Base-by-base conservation (phyloP, 192 early-diverging fungal genomes). In the Coemansia sp. region DNA sequence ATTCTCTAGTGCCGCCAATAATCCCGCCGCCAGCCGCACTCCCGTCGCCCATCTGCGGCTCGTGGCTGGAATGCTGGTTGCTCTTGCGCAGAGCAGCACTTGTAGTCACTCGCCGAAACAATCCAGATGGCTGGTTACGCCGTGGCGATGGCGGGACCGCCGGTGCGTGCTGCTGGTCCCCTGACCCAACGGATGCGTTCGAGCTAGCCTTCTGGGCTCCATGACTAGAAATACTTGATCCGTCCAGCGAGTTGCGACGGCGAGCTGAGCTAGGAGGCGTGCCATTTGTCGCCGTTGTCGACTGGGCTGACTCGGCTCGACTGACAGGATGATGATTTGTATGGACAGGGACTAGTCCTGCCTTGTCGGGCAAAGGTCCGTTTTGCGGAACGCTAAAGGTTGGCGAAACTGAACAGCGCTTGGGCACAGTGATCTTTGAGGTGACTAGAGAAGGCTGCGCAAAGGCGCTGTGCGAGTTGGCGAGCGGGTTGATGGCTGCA, bases 1-100 rank as follows among this genome's bases (percentile, higher is more conserved):
- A 76, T 15, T 65, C 72, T 3, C 57, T 46, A 3, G 72, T 76
- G 37, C 72, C 72, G 36, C 72, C 72, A 17, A 76, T 45, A 4
- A 68, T 58, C 18, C 64, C 56, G 46, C 46, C 45, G 23, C 51
- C 52, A 19, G 33, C 33, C 11, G 18, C 51, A 22, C 27, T 61
- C 11, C 58, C 25, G 47, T 42, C 55, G 37, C 52, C 27, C 25
- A 38, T 53, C 3, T 42, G 41, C 9, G 52, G 17, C 2, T 60
- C 71, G 9, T 21, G 4, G 2, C 22, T 29, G 14, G 19, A 30
- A 8, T 33, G 37, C 5, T 59, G 48, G 47, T 35, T 45, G 42
- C 47, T 38, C 54, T 63, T 63, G 45, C 68, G 57, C 14, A 65
- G 58, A 0, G 63, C 50, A 4, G 58, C 56, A 0, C 66, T 56